phyloP scores from a whole-genome alignment of 2,329 filamentous ascomycete genomes.

The Cercospora janseana region DNA sequence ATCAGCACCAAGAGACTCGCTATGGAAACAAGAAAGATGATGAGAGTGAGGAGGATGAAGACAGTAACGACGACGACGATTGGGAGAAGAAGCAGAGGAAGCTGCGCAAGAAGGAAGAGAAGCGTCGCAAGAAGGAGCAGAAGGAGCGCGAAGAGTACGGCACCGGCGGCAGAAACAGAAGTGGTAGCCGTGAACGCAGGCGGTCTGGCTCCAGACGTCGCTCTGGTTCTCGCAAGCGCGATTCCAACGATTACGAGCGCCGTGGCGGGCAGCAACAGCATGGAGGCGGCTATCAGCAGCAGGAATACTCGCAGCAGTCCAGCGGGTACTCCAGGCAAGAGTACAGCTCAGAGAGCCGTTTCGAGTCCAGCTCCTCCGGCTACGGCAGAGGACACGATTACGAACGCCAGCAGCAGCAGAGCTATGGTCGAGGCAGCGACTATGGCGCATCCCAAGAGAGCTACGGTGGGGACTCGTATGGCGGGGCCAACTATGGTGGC shows the following conservation, averaged over 20 bases:
- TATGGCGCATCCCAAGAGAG: conserved; percentile 17
- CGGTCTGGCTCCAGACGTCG: conserved; percentile 21
- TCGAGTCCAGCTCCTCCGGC: conserved; percentile 25
- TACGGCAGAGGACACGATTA: conserved; percentile 24
- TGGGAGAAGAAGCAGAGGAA: conserved; percentile 46
- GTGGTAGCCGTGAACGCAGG: conserved; percentile 23
- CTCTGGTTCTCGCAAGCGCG: conserved; percentile 12
- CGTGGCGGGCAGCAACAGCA: conserved; percentile 10
- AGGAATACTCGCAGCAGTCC: conserved; percentile 20
- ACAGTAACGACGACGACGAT: conserved; percentile 36
- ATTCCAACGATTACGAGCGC: conserved; percentile 23
- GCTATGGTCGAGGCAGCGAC: conserved; percentile 18
- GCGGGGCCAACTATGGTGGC: conserved; percentile 12
- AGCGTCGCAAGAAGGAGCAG: conserved; percentile 31
- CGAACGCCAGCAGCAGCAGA: conserved; percentile 21
- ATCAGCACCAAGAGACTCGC: conserved; percentile 29
- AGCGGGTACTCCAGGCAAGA: conserved; percentile 28
- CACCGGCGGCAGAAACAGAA: conserved; percentile 20
- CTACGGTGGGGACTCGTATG: no score
- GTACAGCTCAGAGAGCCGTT: conserved; percentile 24
- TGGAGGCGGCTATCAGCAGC: conserved; percentile 21
- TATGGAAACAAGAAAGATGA: conserved; percentile 34
- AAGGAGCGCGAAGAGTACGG: conserved; percentile 31
- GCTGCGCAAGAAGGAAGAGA: conserved; percentile 41
- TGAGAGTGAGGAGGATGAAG: conserved; percentile 36